These are phyloP conservation scores for Musa itinerans DNA, from an alignment of 176 grass and related monocot species.

Conservation along the genomic window DNA sequence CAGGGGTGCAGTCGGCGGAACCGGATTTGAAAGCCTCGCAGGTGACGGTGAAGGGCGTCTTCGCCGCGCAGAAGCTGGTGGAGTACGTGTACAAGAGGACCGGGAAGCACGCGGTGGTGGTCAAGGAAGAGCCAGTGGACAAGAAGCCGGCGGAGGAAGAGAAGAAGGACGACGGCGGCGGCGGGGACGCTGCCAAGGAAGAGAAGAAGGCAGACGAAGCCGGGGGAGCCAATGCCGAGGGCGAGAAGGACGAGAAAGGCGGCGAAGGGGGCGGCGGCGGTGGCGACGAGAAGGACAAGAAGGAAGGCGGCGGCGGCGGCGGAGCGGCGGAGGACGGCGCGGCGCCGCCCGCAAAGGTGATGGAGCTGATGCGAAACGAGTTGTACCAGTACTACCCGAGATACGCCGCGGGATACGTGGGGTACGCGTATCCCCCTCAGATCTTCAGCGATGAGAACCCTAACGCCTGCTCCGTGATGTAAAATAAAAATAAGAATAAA, in stretches of 20 bases:
- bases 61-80: conserved; percentile 49
- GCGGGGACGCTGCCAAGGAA: conserved; percentile 28
- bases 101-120: conserved; percentile 73
- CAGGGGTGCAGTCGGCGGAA: conserved; percentile 69
- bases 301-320: background rate
- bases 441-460: conserved; percentile 17
- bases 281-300: background rate
- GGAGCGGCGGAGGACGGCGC: background rate
- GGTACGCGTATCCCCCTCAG: conserved; percentile 11
- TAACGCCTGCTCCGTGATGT: conserved; percentile 11
- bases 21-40: conserved; percentile 48
- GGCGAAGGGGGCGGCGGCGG: background rate
- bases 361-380: conserved; percentile 19
- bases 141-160: conserved; percentile 8
- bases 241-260: conserved; percentile 29
- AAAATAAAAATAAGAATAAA: background rate
- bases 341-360: background rate
- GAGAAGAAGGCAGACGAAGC: conserved; percentile 27
- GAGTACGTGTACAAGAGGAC: conserved; percentile 71
- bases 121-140: conserved; percentile 45
- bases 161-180: conserved; percentile 14
- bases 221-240: conserved; percentile 25
- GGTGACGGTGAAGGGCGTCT: conserved; percentile 67
- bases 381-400: conserved; percentile 14
- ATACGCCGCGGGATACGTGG: background rate